Percentiles rank a stretch among this genome's conserved stretches.
Conservation (phyloP, 805 yeast species). For the Hanseniaspora jakobsenii region DNA sequence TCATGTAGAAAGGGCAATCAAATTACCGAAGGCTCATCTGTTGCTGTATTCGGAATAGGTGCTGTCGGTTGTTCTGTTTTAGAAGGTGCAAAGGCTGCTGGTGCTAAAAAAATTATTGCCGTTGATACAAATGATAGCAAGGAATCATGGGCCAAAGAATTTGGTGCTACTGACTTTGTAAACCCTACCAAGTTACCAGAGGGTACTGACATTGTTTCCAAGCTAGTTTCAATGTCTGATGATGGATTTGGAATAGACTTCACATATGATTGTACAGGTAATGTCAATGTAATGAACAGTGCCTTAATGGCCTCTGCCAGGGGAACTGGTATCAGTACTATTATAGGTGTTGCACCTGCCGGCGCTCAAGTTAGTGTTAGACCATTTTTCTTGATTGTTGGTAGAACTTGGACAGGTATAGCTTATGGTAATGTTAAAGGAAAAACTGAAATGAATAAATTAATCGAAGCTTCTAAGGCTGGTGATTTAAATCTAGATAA, state of each 20-base stretch:
- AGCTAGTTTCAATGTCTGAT: constrained; percentile 64
- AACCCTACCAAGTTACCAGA: constrained; percentile 70
- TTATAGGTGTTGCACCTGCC: constrained; percentile 98
- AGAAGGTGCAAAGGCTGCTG: constrained; percentile 81
- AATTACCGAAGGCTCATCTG: constrained; percentile 80
- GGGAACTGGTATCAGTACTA: constrained; percentile 95
- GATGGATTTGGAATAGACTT: constrained; percentile 87
- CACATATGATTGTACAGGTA: constrained; percentile 98
- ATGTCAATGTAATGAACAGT: constrained; percentile 83
- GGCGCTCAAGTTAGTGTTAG: constrained; percentile 93
- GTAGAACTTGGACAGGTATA: constrained; percentile 97
- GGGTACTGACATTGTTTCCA: constrained; percentile 63
- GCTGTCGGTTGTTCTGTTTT: constrained; percentile 93
- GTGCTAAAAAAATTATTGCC: constrained; percentile 71
- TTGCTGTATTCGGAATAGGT: constrained; percentile 96
- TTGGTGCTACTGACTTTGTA: constrained; percentile 92
- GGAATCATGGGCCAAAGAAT: constrained; percentile 71
- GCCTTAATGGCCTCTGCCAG: constrained; percentile 96
- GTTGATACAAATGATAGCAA: constrained; percentile 79
- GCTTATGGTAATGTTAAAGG: constrained; percentile 99
- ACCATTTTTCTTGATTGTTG: constrained; percentile 98
- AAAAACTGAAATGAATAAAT: constrained; percentile 83
- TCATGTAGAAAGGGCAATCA: constrained; percentile 91
- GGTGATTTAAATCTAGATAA: constrained; percentile 85
- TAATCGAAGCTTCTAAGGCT: constrained; percentile 71